phyloP scores from a whole-genome alignment of 164 flowering plant genomes.

The Aristolochia californica region DNA sequence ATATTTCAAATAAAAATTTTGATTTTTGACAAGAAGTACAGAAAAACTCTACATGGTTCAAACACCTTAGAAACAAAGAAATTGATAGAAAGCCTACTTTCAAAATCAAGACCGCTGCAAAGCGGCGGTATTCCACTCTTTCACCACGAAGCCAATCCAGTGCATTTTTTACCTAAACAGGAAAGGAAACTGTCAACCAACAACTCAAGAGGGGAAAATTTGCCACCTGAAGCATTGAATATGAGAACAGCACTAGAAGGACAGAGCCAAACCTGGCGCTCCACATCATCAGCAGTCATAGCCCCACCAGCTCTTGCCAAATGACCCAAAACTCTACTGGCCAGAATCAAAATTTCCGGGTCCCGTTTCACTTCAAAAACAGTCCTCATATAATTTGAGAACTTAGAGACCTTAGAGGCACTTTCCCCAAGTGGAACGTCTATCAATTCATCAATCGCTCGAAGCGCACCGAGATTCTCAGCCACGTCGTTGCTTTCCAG shows the following conservation, averaged over 20 bases:
- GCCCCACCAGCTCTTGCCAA: conserved; percentile 96
- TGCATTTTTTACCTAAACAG: conserved; percentile 62
- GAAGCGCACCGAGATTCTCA: conserved; percentile 84
- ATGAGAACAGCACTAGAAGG: background rate
- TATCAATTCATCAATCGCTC: conserved; percentile 87
- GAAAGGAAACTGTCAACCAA: background rate
- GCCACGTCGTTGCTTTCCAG: conserved; percentile 64
- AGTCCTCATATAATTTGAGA: conserved; percentile 59
- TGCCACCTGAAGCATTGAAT: background rate
- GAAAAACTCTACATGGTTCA: background rate
- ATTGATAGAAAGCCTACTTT: conserved; percentile 44
- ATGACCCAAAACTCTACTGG: conserved; percentile 88
- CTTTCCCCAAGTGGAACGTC: conserved; percentile 85
- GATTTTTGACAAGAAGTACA: too few relatives aligned
- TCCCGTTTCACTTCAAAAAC: conserved; percentile 82
- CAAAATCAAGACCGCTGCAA: conserved; percentile 89
- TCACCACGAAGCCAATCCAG: conserved; percentile 87
- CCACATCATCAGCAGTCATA: conserved; percentile 97
- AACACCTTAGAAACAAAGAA: background rate
- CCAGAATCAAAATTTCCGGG: conserved; percentile 61
- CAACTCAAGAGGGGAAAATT: background rate
- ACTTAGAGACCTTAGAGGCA: conserved; percentile 82
- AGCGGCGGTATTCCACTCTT: conserved; percentile 79
- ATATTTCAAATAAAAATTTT: too few relatives aligned
- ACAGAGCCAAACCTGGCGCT: conserved; percentile 50